phyloP scores from a whole-genome alignment of 441 rosid species.

The Heliophila coronopifolia region DNA sequence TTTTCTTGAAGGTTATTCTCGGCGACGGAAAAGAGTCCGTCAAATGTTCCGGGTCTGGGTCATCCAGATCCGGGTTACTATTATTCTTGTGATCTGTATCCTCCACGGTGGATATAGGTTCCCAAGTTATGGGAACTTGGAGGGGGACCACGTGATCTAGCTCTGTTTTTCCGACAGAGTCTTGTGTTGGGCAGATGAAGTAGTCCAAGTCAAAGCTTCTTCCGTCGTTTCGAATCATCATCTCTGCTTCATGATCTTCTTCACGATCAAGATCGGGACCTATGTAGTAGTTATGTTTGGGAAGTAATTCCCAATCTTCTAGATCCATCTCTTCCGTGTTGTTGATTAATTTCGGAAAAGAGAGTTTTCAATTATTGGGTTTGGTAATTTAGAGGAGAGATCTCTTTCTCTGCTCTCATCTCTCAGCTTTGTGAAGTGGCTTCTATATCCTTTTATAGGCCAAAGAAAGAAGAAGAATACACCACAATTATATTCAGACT shows the following conservation, averaged over 20 bases:
- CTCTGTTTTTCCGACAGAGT: slow-evolving; percentile 6
- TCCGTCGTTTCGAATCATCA: too few relatives aligned
- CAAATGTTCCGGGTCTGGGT: slow-evolving; percentile 22
- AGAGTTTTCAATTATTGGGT: too few relatives aligned
- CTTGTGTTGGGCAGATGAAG: slow-evolving; percentile 43
- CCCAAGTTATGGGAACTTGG: slow-evolving; percentile 50
- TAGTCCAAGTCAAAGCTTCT: too few relatives aligned
- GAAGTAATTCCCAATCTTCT: slow-evolving; percentile 75
- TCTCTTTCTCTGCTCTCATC: too few relatives aligned
- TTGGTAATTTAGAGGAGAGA: too few relatives aligned
- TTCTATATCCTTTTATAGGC: too few relatives aligned
- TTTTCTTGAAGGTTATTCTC: slow-evolving; percentile 75
- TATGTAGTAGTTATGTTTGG: slow-evolving; percentile 36
- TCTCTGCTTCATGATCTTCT: slow-evolving; percentile 24
- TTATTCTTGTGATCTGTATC: slow-evolving; percentile 22
- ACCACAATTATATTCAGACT: too few relatives aligned
- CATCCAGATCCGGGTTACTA: slow-evolving; percentile 18
- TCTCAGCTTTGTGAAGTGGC: too few relatives aligned
- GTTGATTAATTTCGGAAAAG: too few relatives aligned
- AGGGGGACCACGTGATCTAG: too few relatives aligned
- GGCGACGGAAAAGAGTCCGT: slow-evolving; percentile 60
- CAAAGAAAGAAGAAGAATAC: too few relatives aligned
- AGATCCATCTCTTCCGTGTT: too few relatives aligned
- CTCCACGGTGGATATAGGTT: slow-evolving; percentile 34
- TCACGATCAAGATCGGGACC: slow-evolving; percentile 37